Evolutionary conservation across 306 rosid genomes (phyloP), one percentile per base, ranked within the genome.

Genomic region (Gastrolobium bilobum): DNA sequence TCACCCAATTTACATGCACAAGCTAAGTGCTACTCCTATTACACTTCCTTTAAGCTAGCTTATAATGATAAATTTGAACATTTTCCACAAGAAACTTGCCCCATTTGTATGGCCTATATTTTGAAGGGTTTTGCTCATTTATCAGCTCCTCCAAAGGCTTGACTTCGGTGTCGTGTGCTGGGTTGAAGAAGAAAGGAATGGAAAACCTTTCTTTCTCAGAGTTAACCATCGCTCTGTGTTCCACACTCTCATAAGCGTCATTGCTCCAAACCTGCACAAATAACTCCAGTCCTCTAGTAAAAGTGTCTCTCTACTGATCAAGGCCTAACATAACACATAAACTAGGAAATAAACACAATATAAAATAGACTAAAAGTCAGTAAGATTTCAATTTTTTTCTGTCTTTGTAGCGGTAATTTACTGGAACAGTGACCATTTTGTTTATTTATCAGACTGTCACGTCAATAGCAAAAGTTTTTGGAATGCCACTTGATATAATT

Each of bases 251-350:
- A 59, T 88, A 90, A 5, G 3, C 73, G 2, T 83, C 89, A 78
- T 90, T 90, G 81, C 87, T 90, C 94, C 94, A 91, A 47, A 88
- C 94, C 97, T 89, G 82, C 59, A 46, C 9, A 47, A 26, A 30
- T 1, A 52, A 56, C 62, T 56, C 33, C 62, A 56, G 26, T 29
- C 33, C 10, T 20, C 62, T 26, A 56, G 35, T 56, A 26, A 7
- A 3, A 54, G 10, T 15, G 2, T 44, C 50, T 44, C 2, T 44
- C 50, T 44, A 44, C 7, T 43, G 0, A 43, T 43, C 7, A 43
- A 43, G 40, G 40, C 4, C 26, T 20, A 20, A 20, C 26, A 20
- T 20, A 20, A 20, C 1, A 0, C 26, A 20, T 20, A 20, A 20
- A 20, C 26, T 20, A 20, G 26, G 26, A 20, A 20, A 20, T 20